These are phyloP conservation scores for Boletus vinaceobasis DNA, from an alignment of 768 basidiomycete species.

Conservation along the genomic window DNA sequence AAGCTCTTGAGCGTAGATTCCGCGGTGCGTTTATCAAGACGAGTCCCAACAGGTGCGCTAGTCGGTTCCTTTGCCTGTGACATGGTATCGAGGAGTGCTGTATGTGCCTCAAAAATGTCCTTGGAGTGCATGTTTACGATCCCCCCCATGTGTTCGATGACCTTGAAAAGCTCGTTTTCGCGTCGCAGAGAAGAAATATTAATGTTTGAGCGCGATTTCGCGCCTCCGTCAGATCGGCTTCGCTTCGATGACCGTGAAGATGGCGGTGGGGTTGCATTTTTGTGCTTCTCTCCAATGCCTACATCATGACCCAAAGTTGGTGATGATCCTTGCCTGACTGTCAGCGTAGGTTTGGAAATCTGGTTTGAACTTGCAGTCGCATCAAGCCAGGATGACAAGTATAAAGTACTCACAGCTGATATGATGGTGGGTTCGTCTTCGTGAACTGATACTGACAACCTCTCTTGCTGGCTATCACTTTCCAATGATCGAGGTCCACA, in stretches of 20 bases:
- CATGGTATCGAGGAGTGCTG: constrained; percentile 56
- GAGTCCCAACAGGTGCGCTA: constrained; percentile 65
- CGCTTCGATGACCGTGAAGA: constrained; percentile 22
- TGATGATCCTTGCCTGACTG: neutral
- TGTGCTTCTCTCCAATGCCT: constrained; percentile 14
- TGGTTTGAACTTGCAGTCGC: neutral
- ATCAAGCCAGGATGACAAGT: neutral
- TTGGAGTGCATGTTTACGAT: constrained; percentile 63
- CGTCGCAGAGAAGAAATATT: constrained; percentile 78
- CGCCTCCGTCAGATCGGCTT: constrained; percentile 11
- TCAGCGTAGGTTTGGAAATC: neutral
- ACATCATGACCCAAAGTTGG: neutral
- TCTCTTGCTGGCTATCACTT: neutral
- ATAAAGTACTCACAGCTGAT: constrained; percentile 3
- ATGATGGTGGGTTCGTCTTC: neutral
- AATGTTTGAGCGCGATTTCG: constrained; percentile 36
- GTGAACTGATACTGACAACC: neutral
- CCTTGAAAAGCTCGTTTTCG: constrained; percentile 72
- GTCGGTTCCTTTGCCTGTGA: constrained; percentile 60
- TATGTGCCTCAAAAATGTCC: constrained; percentile 68
- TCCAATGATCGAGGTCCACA: neutral
- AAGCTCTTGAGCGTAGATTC: constrained; percentile 56
- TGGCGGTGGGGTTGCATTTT: neutral
- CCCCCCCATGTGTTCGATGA: constrained; percentile 65
- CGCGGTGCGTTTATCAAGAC: constrained; percentile 72